Evolutionary conservation across 1,139 yeast genomes (phyloP).

Genomic region (Zygosaccharomyces pseudobailii): DNA sequence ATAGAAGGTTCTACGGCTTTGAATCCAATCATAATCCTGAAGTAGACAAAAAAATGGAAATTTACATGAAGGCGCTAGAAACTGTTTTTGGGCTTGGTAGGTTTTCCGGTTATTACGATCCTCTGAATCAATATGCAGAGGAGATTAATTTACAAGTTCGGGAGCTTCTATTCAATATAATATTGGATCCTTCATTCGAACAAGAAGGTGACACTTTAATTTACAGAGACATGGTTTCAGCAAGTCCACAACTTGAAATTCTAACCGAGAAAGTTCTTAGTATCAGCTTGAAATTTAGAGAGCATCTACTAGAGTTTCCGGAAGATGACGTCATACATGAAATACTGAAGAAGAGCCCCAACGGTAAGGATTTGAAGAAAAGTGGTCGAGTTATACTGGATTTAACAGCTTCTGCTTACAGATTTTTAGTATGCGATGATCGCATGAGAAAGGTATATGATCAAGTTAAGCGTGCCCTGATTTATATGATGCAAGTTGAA

Average conservation of each 20-base stretch:
- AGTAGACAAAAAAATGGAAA: constrained; percentile 16
- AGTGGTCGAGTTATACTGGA: constrained; percentile 33
- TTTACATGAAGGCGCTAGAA: constrained; percentile 19
- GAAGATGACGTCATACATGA: constrained; percentile 31
- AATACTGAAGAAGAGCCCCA: constrained; percentile 16
- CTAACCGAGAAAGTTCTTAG: constrained; percentile 29
- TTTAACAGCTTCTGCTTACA: constrained; percentile 48
- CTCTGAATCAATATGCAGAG: constrained; percentile 31
- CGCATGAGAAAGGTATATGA: constrained; percentile 56
- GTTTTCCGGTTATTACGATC: constrained; percentile 30
- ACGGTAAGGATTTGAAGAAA: constrained; percentile 10
- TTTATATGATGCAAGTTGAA: constrained; percentile 75
- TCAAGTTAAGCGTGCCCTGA: constrained; percentile 75
- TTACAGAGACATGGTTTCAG: constrained; percentile 30
- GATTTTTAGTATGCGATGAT: constrained; percentile 35
- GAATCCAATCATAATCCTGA: not conserved
- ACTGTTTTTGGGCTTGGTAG: constrained; percentile 27
- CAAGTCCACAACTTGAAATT: constrained; percentile 27
- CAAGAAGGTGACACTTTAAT: constrained; percentile 27
- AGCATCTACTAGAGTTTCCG: constrained; percentile 21
- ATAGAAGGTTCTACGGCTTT: constrained; percentile 35
- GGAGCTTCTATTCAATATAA: constrained; percentile 22
- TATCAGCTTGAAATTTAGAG: constrained; percentile 22
- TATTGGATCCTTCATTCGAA: constrained; percentile 31
- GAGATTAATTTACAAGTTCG: constrained; percentile 29